Evolutionary conservation across 345 rosid species (phyloP).

Genomic region (Moringa oleifera): DNA sequence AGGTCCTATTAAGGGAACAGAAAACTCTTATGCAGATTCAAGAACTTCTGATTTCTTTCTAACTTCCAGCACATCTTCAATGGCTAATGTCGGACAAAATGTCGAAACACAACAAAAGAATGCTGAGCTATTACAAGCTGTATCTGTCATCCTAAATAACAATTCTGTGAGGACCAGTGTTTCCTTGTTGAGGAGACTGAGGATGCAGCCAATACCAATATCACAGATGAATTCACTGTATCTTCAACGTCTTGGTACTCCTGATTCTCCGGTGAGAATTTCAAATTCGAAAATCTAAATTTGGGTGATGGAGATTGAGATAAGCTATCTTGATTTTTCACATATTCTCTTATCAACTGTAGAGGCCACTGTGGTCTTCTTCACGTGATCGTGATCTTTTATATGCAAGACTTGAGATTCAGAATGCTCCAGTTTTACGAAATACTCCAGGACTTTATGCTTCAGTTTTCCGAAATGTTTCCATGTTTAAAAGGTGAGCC

Average conservation of each 20-base stretch:
- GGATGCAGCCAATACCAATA: slow-evolving; percentile 31
- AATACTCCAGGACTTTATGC: slow-evolving; percentile 34
- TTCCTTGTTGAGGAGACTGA: slow-evolving; percentile 24
- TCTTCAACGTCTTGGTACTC: slow-evolving; percentile 37
- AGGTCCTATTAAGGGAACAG: slow-evolving; percentile 15
- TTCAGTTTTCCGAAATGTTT: slow-evolving; percentile 56
- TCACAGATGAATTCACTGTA: slow-evolving; percentile 55
- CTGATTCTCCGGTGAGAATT: slow-evolving; percentile 45
- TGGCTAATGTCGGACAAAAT: slow-evolving; percentile 6
- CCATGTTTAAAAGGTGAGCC: slow-evolving; percentile 57
- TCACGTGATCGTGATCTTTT: slow-evolving; percentile 54
- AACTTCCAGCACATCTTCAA: slow-evolving; percentile 17
- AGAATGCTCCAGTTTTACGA: slow-evolving; percentile 40
- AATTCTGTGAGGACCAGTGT: slow-evolving; percentile 10
- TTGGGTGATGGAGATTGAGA: slow-evolving; percentile 6
- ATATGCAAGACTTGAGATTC: slow-evolving; percentile 48
- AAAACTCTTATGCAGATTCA: slow-evolving; percentile 15
- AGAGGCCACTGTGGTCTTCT: slow-evolving; percentile 57
- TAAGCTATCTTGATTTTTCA: slow-evolving; percentile 11
- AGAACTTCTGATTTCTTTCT: slow-evolving; percentile 12
- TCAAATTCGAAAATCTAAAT: slow-evolving; percentile 6
- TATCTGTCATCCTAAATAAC: slow-evolving; percentile 9
- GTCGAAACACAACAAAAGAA: slow-evolving; percentile 8
- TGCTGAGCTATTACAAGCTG: slow-evolving; percentile 16
- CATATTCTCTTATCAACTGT: slow-evolving; percentile 18